Evolutionary conservation across 768 basidiomycete genomes (phyloP).

Genomic region (Psilocybe tampanensis): DNA sequence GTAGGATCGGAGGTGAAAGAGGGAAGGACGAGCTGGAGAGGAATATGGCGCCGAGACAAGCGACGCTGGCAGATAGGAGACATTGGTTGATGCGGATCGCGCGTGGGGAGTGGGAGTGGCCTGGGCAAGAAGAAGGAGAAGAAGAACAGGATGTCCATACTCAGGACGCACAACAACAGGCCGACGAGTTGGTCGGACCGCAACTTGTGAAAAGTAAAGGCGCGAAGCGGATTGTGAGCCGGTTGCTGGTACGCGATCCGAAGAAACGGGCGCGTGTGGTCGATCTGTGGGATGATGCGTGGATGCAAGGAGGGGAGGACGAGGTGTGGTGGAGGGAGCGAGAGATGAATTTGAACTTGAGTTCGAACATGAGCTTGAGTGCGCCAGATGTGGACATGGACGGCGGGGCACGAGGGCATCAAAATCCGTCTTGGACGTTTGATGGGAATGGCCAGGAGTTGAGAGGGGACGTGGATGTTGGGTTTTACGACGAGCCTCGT

Average conservation of each 20-base stretch:
- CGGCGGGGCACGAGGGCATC: neutral
- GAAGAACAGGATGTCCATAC: neutral
- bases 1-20: slow-evolving; percentile 41
- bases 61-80: slow-evolving; percentile 41
- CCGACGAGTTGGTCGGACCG: slow-evolving; percentile 34
- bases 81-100: slow-evolving; percentile 80
- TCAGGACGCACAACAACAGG: slow-evolving; percentile 2
- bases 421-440: neutral
- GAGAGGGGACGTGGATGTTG: slow-evolving; percentile 5
- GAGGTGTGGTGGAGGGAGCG: slow-evolving; percentile 13
- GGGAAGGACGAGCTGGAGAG: slow-evolving; percentile 26
- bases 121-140: slow-evolving; percentile 27
- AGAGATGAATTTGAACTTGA: neutral
- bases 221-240: slow-evolving; percentile 55
- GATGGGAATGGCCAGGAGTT: neutral
- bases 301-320: slow-evolving; percentile 40
- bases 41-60: slow-evolving; percentile 2
- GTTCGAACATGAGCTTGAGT: too few species aligned
- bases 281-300: slow-evolving; percentile 64
- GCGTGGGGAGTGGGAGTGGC: slow-evolving; percentile 79
- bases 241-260: slow-evolving; percentile 72
- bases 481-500: slow-evolving; percentile 9
- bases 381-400: too few species aligned
- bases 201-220: slow-evolving; percentile 42
- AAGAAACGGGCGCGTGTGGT: slow-evolving; percentile 59